Base-by-base conservation (phyloP, 768 basidiomycete species). In the Phlegmacium glaucopus region DNA sequence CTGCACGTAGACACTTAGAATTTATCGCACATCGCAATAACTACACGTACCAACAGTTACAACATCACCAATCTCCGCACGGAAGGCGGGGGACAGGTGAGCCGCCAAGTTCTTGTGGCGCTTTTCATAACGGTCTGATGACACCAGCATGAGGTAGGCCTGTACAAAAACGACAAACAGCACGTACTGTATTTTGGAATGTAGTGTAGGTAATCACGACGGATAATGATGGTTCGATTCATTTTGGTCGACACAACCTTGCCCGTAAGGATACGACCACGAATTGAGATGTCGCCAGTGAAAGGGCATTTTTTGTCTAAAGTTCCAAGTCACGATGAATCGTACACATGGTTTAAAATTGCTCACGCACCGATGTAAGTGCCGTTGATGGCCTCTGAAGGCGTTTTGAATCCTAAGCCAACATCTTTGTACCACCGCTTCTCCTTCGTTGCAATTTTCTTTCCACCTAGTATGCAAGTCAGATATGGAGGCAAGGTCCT, bases 341-440 rank as follows among this genome's bases (percentile, higher is more conserved):
- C 46, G 39, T 30, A 18, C 27, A 13, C 40, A 7, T 42, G 26
- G 27, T 15, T 32, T n/a, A 39, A 46, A 29, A 48, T 28, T 12
- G 37, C 27, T 43, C 38, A 77, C 91, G 53, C 67, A 94, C 91
- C 93, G 63, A 96, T 88, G 77, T 98, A 99, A 56, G 91, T 89
- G 63, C 94, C 96, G 47, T 80, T 91, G 66, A 98, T 91, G 45
- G 96, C 96, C 61, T 97, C 94, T 54, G 84, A 61, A 39, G 96
- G 96, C 25, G 94, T 98, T 82, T 97, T 94, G 77, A 90, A 96
- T 39, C 92, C 92, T 49, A 97, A 77, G 61, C 94, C 94, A 62
- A 96, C 89, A 73, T 97, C 93, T 83, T 97, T 98, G 77, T 90
- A 96, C 95, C 96, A 99, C 68, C 96, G 79, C 82, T 87, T 96